Conservation (phyloP, 1,284 basidiomycete genomes). For the Mycena sp. region DNA sequence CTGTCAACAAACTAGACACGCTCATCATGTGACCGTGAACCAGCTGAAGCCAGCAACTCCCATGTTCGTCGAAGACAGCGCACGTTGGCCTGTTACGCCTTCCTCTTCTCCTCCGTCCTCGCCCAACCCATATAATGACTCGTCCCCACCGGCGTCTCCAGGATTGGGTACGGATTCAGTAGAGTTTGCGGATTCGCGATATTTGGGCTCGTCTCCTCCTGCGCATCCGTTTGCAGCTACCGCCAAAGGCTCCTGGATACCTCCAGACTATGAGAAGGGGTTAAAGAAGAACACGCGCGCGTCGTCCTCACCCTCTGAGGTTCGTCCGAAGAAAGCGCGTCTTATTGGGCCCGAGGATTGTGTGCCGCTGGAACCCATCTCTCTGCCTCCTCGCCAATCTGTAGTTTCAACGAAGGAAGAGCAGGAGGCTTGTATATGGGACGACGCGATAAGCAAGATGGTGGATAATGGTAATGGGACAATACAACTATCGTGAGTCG, state of each 20-base stretch:
- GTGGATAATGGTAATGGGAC: slow-evolving; percentile 13
- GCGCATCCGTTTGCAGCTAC: slow-evolving; percentile 18
- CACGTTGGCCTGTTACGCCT: neutral
- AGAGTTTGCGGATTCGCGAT: neutral
- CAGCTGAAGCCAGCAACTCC: neutral
- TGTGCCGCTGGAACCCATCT: slow-evolving; percentile 10
- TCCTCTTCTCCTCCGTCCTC: slow-evolving; percentile 25
- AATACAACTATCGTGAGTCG: slow-evolving; percentile 15
- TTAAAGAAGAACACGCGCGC: slow-evolving; percentile 14
- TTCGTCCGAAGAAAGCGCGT: slow-evolving; percentile 17
- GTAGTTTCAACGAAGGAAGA: neutral
- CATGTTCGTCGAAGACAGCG: neutral
- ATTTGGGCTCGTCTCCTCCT: slow-evolving; percentile 1
- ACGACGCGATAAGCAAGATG: slow-evolving; percentile 2
- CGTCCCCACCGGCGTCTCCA: slow-evolving; percentile 24
- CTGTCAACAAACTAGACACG: no score
- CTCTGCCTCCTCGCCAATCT: neutral
- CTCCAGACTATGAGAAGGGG: slow-evolving; percentile 28
- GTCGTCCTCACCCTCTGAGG: slow-evolving; percentile 6
- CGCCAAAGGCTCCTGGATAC: slow-evolving; percentile 10
- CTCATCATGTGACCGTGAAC: no score
- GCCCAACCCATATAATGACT: slow-evolving; percentile 22
- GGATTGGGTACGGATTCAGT: neutral
- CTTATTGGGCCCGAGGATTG: slow-evolving; percentile 6
- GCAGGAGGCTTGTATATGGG: slow-evolving; percentile 16